Percentiles rank a stretch among this genome's conserved stretches.
These are phyloP conservation scores for Chionographis japonica DNA, from an alignment of 106 monocot species.

Conservation along the genomic window DNA sequence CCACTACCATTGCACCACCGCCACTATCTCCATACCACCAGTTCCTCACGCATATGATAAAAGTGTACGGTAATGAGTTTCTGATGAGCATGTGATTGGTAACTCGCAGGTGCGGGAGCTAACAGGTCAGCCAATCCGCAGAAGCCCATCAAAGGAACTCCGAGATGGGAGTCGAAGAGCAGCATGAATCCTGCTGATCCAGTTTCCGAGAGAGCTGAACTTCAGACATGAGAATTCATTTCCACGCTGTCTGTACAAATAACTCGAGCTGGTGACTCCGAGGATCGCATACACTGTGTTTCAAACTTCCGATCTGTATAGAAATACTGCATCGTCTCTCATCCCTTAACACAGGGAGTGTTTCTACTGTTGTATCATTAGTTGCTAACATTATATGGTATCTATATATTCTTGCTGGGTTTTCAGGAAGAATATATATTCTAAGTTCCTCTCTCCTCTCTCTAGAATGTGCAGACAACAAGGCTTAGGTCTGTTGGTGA, in stretches of 20 bases:
- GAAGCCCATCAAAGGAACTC: conserved; percentile 19
- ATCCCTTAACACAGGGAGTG: too few relatives aligned
- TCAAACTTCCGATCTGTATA: too few relatives aligned
- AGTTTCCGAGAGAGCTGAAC: conserved; percentile 17
- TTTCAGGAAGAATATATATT: not conserved
- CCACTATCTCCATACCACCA: too few relatives aligned
- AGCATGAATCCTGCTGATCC: conserved; percentile 21
- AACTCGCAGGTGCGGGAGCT: conserved; percentile 15
- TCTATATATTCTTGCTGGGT: not conserved
- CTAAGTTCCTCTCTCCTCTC: too few relatives aligned
- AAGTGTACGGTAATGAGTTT: not conserved
- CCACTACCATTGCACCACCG: too few relatives aligned
- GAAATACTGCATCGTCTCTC: too few relatives aligned
- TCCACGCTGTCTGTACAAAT: not conserved
- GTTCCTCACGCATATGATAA: too few relatives aligned
- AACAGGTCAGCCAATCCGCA: conserved; percentile 14
- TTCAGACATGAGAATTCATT: conserved; percentile 18
- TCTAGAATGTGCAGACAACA: too few relatives aligned
- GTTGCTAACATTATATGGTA: not conserved
- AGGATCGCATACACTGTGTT: too few relatives aligned
- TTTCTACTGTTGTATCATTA: not conserved
- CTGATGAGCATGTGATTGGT: not conserved
- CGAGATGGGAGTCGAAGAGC: conserved; percentile 21
- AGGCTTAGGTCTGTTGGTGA: too few relatives aligned
- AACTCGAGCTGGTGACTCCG: too few relatives aligned